These are phyloP conservation scores for Blumeria graminis DNA, from an alignment of 2,329 filamentous ascomycete genomes.

Conservation along the genomic window DNA sequence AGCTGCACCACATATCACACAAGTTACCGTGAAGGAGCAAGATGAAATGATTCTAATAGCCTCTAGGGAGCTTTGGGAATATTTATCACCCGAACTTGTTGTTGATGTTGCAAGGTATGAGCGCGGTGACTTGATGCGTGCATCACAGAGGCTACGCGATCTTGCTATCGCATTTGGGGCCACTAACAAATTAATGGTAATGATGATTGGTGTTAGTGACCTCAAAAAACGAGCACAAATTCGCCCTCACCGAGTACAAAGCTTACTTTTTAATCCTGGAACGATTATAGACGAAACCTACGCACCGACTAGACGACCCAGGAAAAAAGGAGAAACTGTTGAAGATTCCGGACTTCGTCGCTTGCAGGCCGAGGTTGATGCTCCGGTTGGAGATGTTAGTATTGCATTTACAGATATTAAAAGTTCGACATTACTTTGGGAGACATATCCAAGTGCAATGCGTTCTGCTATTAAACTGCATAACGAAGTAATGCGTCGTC, in stretches of 20 bases:
- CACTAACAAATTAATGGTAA: conserved; percentile 91
- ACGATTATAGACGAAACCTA: conserved; percentile 47
- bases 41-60: conserved; percentile 88
- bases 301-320: conserved; percentile 39
- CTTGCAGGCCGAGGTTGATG: conserved; percentile 73
- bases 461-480: conserved; percentile 89
- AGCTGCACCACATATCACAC: conserved; percentile 63
- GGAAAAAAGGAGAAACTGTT: conserved; percentile 34
- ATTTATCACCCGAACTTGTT: conserved; percentile 66
- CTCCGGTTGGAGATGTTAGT: conserved; percentile 70
- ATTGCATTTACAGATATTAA: conserved; percentile 99
- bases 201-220: conserved; percentile 87
- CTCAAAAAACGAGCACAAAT: conserved; percentile 67
- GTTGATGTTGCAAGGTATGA: conserved; percentile 80
- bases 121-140: conserved; percentile 75
- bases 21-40: conserved; percentile 57
- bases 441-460: conserved; percentile 88
- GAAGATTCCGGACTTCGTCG: conserved; percentile 70
- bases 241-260: conserved; percentile 46
- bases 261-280: conserved; percentile 55
- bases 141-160: conserved; percentile 82
- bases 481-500: conserved; percentile 88
- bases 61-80: conserved; percentile 87
- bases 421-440: conserved; percentile 89
- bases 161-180: conserved; percentile 89